These are phyloP conservation scores for Leccinum sublutescens DNA, from an alignment of 768 basidiomycete genomes.

Conservation along the genomic window DNA sequence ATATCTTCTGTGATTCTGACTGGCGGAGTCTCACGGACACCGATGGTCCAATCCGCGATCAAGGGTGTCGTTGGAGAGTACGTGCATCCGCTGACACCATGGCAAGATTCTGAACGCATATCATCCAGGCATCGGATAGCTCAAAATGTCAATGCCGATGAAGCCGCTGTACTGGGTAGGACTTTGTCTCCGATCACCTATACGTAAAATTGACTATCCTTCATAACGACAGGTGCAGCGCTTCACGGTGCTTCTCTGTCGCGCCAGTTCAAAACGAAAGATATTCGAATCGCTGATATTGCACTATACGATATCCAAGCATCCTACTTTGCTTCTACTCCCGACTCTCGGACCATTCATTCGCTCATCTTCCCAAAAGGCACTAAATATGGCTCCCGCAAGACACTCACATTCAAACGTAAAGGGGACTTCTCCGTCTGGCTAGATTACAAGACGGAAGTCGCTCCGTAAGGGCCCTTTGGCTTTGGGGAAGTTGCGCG, in stretches of 20 bases:
- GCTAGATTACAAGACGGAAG: constrained; percentile 69
- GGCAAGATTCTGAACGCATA: background rate
- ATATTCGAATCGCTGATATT: constrained; percentile 81
- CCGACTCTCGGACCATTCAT: constrained; percentile 62
- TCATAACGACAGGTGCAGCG: constrained; percentile 57
- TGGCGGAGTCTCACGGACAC: constrained; percentile 86
- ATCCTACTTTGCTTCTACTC: constrained; percentile 65
- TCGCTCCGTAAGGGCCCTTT: constrained; percentile 51
- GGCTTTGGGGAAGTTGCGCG: background rate
- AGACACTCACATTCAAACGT: constrained; percentile 83
- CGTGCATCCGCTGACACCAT: constrained; percentile 27
- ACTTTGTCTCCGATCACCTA: background rate
- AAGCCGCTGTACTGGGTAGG: constrained; percentile 85
- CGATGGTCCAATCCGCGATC: constrained; percentile 87
- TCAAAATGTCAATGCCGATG: constrained; percentile 94
- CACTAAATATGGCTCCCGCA: constrained; percentile 76
- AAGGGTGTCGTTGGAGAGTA: constrained; percentile 76
- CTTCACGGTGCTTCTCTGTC: constrained; percentile 88
- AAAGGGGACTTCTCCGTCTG: constrained; percentile 79
- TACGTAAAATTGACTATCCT: constrained; percentile 5
- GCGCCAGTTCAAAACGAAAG: constrained; percentile 93
- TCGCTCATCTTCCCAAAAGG: constrained; percentile 76
- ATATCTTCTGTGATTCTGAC: constrained; percentile 89
- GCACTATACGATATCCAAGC: constrained; percentile 72
- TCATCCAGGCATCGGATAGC: constrained; percentile 72